These are phyloP conservation scores for Metarhizium humberi DNA, from an alignment of 2,329 filamentous ascomycete genomes.

Conservation along the genomic window DNA sequence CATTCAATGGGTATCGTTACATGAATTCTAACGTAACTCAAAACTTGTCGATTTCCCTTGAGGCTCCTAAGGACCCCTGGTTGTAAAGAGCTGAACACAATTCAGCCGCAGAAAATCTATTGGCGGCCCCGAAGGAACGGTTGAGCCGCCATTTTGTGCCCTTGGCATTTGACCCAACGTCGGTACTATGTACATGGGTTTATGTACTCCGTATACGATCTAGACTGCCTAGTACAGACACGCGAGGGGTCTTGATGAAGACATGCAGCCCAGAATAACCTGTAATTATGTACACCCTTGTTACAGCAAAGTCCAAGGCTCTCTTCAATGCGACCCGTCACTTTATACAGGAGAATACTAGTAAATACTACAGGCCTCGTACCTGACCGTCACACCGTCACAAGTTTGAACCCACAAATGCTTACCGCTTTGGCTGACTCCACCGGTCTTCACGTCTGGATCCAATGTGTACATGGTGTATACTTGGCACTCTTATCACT, in stretches of 20 bases:
- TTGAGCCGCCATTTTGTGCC: neutral
- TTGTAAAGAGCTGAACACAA: neutral
- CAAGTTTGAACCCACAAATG: neutral
- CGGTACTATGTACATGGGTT: neutral
- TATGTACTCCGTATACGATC: neutral
- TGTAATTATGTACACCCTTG: too few relatives aligned
- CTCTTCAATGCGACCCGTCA: neutral
- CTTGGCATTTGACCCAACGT: neutral
- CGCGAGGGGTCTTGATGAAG: neutral
- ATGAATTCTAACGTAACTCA: neutral
- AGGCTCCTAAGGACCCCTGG: too few relatives aligned
- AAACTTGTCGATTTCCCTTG: too few relatives aligned
- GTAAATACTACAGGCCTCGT: too few relatives aligned
- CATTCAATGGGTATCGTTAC: neutral
- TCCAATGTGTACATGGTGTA: too few relatives aligned
- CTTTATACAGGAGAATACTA: too few relatives aligned
- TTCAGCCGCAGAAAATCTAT: neutral
- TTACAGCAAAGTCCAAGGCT: neutral
- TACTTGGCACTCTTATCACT: too few relatives aligned
- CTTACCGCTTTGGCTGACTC: neutral
- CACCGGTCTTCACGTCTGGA: neutral
- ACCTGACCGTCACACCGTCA: neutral
- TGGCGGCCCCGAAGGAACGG: neutral
- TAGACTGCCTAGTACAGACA: neutral
- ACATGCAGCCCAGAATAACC: neutral